phyloP scores from a whole-genome alignment of 1,139 yeast species.

The Protomyces gravidus region DNA sequence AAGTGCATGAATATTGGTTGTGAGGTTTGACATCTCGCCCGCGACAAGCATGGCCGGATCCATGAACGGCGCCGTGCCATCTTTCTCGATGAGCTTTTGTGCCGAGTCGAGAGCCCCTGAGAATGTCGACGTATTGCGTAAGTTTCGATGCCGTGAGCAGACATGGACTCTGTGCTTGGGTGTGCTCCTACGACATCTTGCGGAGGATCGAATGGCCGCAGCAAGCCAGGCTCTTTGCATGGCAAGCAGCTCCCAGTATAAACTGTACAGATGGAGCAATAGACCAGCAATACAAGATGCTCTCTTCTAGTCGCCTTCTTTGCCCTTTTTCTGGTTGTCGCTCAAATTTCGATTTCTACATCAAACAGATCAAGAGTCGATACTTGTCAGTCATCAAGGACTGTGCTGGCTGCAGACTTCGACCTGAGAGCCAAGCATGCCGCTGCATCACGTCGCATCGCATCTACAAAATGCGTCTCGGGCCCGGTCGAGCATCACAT shows the following conservation, averaged over 20 bases:
- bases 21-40: slow-evolving; percentile 86
- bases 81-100: slow-evolving; percentile 74
- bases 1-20: slow-evolving; percentile 75
- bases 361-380: too few species aligned
- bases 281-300: too few species aligned
- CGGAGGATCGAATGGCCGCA: background rate
- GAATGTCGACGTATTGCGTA: background rate
- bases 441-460: slow-evolving; percentile 59
- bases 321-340: too few species aligned
- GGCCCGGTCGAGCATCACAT: slow-evolving; percentile 67
- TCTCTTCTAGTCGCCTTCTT: too few species aligned
- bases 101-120: slow-evolving; percentile 43
- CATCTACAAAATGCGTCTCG: slow-evolving; percentile 85
- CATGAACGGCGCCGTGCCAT: slow-evolving; percentile 40
- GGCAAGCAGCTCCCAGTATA: too few species aligned
- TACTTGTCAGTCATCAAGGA: too few species aligned
- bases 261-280: too few species aligned
- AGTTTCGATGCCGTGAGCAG: background rate
- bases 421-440: slow-evolving; percentile 16
- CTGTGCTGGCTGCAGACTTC: background rate
- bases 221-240: background rate
- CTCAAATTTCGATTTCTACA: too few species aligned
- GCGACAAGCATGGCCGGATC: slow-evolving; percentile 94
- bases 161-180: background rate
- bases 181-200: background rate